A percentile compares a stretch with the other conserved stretches of the same genome.
phyloP scores from a whole-genome alignment of 1,284 basidiomycete species.

The Ganoderma boninense region DNA sequence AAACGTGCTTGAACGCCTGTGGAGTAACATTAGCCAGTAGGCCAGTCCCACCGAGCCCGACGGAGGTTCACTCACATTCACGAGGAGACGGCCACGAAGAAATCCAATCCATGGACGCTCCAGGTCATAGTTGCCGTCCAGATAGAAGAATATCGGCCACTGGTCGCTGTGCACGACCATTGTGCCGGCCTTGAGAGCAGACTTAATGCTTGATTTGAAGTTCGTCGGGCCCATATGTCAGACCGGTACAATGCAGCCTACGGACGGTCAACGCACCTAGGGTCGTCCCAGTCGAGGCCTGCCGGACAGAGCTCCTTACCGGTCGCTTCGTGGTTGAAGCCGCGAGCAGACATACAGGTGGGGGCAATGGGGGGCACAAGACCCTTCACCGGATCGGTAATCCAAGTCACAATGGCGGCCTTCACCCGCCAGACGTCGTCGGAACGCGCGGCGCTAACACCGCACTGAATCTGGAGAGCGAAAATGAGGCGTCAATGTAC shows the following conservation, averaged over 20 bases:
- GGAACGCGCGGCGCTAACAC: no score
- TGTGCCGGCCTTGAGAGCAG: no score
- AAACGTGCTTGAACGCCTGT: not conserved
- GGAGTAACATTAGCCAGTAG: no score
- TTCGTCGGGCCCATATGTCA: no score
- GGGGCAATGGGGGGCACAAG: not conserved
- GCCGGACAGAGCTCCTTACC: not conserved
- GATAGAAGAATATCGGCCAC: not conserved
- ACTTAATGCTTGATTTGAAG: no score
- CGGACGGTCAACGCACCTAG: not conserved
- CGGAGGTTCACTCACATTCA: not conserved
- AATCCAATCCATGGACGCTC: not conserved
- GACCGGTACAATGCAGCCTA: no score
- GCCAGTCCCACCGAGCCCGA: no score
- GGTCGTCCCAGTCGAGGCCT: not conserved
- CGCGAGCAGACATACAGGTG: not conserved
- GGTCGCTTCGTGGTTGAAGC: not conserved
- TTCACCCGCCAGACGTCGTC: no score
- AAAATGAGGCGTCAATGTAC: no score
- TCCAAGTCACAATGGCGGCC: no score
- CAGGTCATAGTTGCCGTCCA: not conserved
- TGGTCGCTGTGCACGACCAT: not conserved
- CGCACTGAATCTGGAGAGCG: no score
- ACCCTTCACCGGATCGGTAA: not conserved
- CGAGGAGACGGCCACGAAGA: not conserved